Evolutionary conservation across 2,329 filamentous ascomycete genomes (phyloP), one percentile per base, ranked within the genome.

Genomic region (Immersiporthe knoxdaviesiana): DNA sequence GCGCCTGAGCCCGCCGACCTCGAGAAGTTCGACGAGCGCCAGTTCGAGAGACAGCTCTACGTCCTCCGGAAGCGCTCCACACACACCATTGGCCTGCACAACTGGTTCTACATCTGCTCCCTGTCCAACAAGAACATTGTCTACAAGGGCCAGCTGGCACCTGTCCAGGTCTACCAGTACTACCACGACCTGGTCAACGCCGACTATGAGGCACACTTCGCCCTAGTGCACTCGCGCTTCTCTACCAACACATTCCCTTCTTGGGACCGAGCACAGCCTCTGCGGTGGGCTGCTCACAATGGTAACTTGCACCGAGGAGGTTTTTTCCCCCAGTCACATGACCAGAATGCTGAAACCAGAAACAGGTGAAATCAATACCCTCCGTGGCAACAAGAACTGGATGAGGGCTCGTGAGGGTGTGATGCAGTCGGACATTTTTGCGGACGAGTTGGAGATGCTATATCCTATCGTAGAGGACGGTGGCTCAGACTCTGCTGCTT

Each of bases 371-470:
- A 98, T 98, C 79, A 98, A 98, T 82, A 98, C 95, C 1, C 84
- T 98, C 72, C 92, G 95, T 78, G 95, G 95, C 71, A 98, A 98
- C 85, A 98, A 98, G 87, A 98, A 98, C 83, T 98, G 95, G 95
- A 98, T 98, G 95, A 91, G 94, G 75, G 95, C 95, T 72, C 91
- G 95, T 77, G 95, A 98, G 83, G 95, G 95, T 81, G 90, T 97
- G 73, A 92, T 98, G 87, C 92, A 93, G 78, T 98, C 95, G 1
- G 90, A 94, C 73, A 85, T 97, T 67, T 98, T 98, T 78, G 93
- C 93, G 72, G 93, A 97, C 37, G 94, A 97, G 77, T 89, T 98
- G 21, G 94, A 97, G 81, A 83, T 86, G 75, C 88, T 98, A 68
- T 97, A 97, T 79, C 95, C 95, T 32, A 94, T 98, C 75, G 93